Evolutionary conservation across 768 basidiomycete species (phyloP), one percentile per base, ranked within the genome.

Genomic region (Rhodosporidiobolus odoratus): DNA sequence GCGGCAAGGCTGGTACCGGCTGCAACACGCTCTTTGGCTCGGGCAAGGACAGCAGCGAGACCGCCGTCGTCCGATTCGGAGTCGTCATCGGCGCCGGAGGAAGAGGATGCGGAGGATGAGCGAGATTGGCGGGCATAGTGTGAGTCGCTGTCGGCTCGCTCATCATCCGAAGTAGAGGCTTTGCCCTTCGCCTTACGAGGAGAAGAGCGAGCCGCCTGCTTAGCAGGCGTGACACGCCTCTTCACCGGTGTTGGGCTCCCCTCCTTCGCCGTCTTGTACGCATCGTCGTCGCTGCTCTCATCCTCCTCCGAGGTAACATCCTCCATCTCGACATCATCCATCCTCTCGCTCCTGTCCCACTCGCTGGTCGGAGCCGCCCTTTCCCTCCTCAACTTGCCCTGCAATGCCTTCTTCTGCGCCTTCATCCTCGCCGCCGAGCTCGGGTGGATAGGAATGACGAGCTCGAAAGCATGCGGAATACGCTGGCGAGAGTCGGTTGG

Each of bases 21-120:
- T 1, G 58, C 62, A 40, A 40, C 40, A 21, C 62, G 62, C 23
- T 35, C 62, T 15, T 30, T 25, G 17, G 68, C 68, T 6, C 38
- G 16, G 1, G 62, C 62, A n/a, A 69, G 35, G 8, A 58, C 27
- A n/a, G 62, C 58, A 4, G 58, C 21, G 3, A 66, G 30, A 30
- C 50, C 27, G n/a, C 65, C 68, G 6, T 69, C 68, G 21, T 37
- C 57, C n/a, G n/a, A n/a, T 27, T 64, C 62, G 30, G 62, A 58
- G 62, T 59, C 68, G 21, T 17, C 25, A 32, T 2, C 60, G 48
- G 12, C 48, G 15, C 15, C 16, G 9, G 12, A 15, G 48, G 23
- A 34, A 1, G 38, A 40, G 25, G 57, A 58, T 3, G 38, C 5
- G n/a, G 57, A 38, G 38, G 37, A 27, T 13, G 37, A 40, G 9